phyloP scores from a whole-genome alignment of 1,284 basidiomycete species.

The Marasmius sp. region DNA sequence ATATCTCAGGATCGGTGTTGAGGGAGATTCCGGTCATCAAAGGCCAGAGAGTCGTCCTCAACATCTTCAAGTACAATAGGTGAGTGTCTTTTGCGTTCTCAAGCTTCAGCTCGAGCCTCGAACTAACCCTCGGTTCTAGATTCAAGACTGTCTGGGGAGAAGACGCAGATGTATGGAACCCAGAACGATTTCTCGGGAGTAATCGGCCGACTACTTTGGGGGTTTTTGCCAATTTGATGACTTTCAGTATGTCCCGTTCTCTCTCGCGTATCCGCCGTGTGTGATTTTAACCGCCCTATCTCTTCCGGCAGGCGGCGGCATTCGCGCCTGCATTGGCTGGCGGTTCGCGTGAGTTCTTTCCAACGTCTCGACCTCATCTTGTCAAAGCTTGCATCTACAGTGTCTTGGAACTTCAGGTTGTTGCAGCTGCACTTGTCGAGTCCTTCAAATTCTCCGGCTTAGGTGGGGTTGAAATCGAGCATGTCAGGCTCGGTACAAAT shows the following conservation, averaged over 20 bases:
- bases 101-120: not conserved
- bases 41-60: not conserved
- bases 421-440: not conserved
- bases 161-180: not conserved
- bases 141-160: not conserved
- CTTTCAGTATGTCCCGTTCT: not conserved
- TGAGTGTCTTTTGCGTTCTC: not conserved
- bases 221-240: not conserved
- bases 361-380: conserved; percentile 10
- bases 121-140: not conserved
- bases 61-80: not conserved
- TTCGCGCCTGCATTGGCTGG: not conserved
- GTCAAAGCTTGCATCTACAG: not conserved
- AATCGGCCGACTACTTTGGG: not conserved
- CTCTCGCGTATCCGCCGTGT: not conserved
- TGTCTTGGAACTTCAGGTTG: not conserved
- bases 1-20: not conserved
- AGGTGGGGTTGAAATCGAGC: not conserved
- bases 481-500: not conserved
- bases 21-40: not conserved
- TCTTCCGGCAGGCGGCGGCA: not conserved
- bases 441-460: not conserved
- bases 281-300: not conserved
- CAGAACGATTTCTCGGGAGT: not conserved
- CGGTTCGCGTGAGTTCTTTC: not conserved